Conservation (phyloP, 495 filamentous ascomycete genomes). For the Aspergillus hancockii region DNA sequence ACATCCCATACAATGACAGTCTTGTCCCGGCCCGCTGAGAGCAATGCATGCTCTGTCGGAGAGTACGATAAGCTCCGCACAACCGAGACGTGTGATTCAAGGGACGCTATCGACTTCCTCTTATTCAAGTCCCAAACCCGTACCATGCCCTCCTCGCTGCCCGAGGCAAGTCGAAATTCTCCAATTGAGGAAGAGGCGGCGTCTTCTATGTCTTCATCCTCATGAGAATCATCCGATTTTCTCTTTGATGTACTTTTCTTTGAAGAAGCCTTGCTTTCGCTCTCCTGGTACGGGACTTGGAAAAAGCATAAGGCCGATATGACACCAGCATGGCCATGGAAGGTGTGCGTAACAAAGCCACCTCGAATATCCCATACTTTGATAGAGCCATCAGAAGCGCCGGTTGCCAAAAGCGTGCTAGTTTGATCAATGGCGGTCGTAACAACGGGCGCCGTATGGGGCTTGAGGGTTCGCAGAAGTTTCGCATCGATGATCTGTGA, state of each 20-base stretch:
- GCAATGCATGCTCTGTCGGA: conserved; percentile 65
- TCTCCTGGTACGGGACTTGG: conserved; percentile 55
- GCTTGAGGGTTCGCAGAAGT: conserved; percentile 78
- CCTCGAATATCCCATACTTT: conserved; percentile 96
- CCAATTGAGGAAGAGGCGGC: conserved; percentile 39
- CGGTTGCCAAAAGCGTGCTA: conserved; percentile 87
- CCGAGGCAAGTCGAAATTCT: conserved; percentile 82
- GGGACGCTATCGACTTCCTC: conserved; percentile 69
- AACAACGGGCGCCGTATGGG: conserved; percentile 86
- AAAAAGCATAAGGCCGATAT: conserved; percentile 93
- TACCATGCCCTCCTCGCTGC: conserved; percentile 88
- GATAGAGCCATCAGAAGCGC: conserved; percentile 84
- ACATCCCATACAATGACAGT: conserved; percentile 91
- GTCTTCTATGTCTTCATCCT: conserved; percentile 46
- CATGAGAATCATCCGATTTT: conserved; percentile 41
- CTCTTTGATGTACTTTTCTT: conserved; percentile 46
- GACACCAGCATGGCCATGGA: conserved; percentile 86
- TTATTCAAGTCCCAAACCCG: conserved; percentile 90
- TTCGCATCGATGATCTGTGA: conserved; percentile 59
- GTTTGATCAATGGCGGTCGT: conserved; percentile 81
- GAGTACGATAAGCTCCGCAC: conserved; percentile 84
- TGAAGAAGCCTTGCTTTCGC: conserved; percentile 26
- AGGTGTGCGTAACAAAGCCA: conserved; percentile 91
- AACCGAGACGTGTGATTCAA: conserved; percentile 92
- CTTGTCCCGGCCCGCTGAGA: conserved; percentile 93